These are phyloP conservation scores for Boletus rubescentipes DNA, from an alignment of 768 basidiomycete genomes.

Conservation along the genomic window DNA sequence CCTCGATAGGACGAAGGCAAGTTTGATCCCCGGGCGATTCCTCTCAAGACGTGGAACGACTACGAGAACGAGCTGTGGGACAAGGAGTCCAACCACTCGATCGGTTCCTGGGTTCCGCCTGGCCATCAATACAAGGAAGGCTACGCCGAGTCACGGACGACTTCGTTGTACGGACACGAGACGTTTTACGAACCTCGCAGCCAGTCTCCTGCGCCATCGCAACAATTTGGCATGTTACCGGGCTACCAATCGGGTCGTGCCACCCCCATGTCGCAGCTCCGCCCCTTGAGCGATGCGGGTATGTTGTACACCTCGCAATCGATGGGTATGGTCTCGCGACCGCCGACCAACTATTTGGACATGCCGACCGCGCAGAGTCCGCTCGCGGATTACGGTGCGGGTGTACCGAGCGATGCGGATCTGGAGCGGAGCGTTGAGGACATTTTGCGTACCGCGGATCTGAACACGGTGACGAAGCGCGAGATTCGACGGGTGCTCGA, in stretches of 20 bases:
- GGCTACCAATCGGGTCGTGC: slow-evolving; percentile 79
- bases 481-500: slow-evolving; percentile 84
- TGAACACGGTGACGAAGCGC: slow-evolving; percentile 91
- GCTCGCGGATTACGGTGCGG: slow-evolving; percentile 40
- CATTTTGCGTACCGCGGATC: slow-evolving; percentile 74
- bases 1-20: slow-evolving; percentile 86
- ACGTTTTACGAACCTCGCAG: slow-evolving; percentile 78
- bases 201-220: slow-evolving; percentile 72
- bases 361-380: slow-evolving; percentile 54
- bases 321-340: slow-evolving; percentile 63
- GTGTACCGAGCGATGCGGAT: slow-evolving; percentile 62
- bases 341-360: slow-evolving; percentile 76
- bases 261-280: slow-evolving; percentile 56
- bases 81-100: slow-evolving; percentile 93
- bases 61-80: slow-evolving; percentile 98
- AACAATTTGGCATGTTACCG: slow-evolving; percentile 51
- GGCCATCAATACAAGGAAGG: slow-evolving; percentile 67
- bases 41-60: slow-evolving; percentile 95
- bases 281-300: slow-evolving; percentile 32
- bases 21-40: slow-evolving; percentile 91
- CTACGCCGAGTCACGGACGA: slow-evolving; percentile 74
- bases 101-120: slow-evolving; percentile 90
- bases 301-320: slow-evolving; percentile 62
- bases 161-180: slow-evolving; percentile 84
- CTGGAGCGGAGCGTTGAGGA: slow-evolving; percentile 74